Evolutionary conservation across 2,329 filamentous ascomycete species (phyloP), one percentile per base, ranked within the genome.

Genomic region (Paraphaeosphaeria minitans): DNA sequence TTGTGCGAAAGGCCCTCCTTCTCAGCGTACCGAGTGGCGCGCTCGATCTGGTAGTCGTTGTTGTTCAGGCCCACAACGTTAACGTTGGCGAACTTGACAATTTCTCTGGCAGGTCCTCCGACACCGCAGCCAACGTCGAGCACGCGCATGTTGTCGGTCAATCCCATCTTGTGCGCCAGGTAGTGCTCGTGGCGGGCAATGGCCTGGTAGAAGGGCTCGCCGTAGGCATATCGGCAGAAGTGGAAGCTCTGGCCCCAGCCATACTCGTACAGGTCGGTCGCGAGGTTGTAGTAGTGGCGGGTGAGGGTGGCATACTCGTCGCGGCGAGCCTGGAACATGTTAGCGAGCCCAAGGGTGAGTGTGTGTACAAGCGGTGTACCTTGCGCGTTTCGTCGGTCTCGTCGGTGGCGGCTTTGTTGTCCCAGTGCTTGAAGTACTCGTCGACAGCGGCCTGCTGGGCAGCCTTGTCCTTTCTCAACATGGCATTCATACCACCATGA

Each of bases 21-120:
- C 62, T 85, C 80, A 2, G 93, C 92, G 75, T 97, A 97, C 55
- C 85, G 83, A 14, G 88, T 93, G n/a, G 93, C 94, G 66, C 95
- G 91, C 76, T 97, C 87, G 66, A 98, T 97, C 82, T 98, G 95
- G 83, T 99, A 99, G 81, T 97, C 92, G 80, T 98, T 98, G 87
- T 97, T 98, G 87, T 98, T 99, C 77, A 98, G 81, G 45, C 95
- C 95, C 24, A 92, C 89, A 63, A 98, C 86, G 70, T 97, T 92
- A 69, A 87, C 90, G 61, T 91, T 94, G 12, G 92, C 90, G 81
- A 99, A 99, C 81, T 96, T 96, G 80, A 91, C 92, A 71, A 99
- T 98, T 82, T 98, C 93, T 62, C 93, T 87, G 7, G 94, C 95
- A 22, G 95, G 95, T 48, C 95, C 95, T 71, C 95, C 95, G 56